These are phyloP conservation scores for Blastocystis sp. DNA, from an alignment of 352 stramenopile species.

Conservation along the genomic window DNA sequence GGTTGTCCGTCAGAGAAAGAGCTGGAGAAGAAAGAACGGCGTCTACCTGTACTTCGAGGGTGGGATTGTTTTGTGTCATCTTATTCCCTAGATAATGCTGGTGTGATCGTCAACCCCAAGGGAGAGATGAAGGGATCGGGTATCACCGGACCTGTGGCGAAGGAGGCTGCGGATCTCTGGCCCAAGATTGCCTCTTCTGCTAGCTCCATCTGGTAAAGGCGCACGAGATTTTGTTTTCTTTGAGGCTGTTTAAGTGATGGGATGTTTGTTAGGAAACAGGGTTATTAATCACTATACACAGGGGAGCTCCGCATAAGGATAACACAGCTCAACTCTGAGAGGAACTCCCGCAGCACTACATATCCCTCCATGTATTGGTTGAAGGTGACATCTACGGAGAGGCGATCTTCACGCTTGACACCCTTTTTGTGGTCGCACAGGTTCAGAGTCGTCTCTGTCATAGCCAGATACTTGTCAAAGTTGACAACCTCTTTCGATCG, in stretches of 20 bases:
- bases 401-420: constrained; percentile 3
- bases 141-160: constrained; percentile 95
- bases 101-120: constrained; percentile 99
- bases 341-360: constrained; percentile 24
- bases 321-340: constrained; percentile 9
- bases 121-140: constrained; percentile 99
- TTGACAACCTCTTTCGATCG: constrained; percentile 35
- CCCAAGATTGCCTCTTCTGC: constrained; percentile 97
- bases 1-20: constrained; percentile 96
- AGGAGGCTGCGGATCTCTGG: constrained; percentile 99
- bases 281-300: background rate
- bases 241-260: background rate
- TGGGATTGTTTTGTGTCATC: background rate
- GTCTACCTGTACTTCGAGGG: constrained; percentile 99
- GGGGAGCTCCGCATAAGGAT: background rate
- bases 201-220: constrained; percentile 95
- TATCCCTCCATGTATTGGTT: constrained; percentile 45
- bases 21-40: constrained; percentile 95
- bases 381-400: constrained; percentile 50
- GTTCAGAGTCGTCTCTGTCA: constrained; percentile 35
- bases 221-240: too few species aligned
- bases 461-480: constrained; percentile 35
- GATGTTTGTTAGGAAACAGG: background rate
- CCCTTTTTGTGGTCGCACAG: background rate
- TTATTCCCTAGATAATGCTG: constrained; percentile 78